Base-by-base conservation (phyloP, 805 yeast genomes). In the Scheffersomyces amazonensis region DNA sequence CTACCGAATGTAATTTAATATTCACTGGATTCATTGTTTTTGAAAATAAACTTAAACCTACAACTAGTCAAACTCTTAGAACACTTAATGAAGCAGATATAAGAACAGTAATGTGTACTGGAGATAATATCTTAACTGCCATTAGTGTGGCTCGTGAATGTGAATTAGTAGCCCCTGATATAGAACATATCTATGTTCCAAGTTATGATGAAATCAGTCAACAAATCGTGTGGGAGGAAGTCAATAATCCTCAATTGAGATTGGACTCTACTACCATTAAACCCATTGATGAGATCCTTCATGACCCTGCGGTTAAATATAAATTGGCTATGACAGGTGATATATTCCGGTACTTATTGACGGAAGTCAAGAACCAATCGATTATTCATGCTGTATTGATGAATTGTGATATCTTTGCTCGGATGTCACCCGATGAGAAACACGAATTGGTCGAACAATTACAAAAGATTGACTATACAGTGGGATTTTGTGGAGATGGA, bases 391-490 rank as follows among this genome's bases (percentile, higher is more conserved):
- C 66, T 18, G 73, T 93, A 57, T 69, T 93, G 38, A 67, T 88
- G 67, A 80, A 76, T 44, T 80, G 89, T 41, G 76, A 81, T 32
- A 77, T 93, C 3, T 93, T 82, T 66, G 98, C 99, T 0, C 73
- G 99, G 47, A 93, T 93, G 99, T 90, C 98, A 0, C 99, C 99
- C 0, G 99, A 95, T 61, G 99, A 93, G 60, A 93, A 93, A 55
- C 96, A 93, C 59, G 99, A 93, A 62, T 69, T 93, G 34, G 96
- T 93, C 24, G 90, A 86, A 52, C 87, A 84, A 56, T 65, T 93
- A 11, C 96, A 89, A 58, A 73, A 70, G 16, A 56, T 93, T 16
- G 96, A 90, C 53, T 91, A 91, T 56, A 87, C 96, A 0, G 95
- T 88, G 34, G 96, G 97, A 2, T 93, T 93, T 61, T 93, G 98